Conservation (phyloP, 495 filamentous ascomycete genomes). For the Chaetomium fimeti region DNA sequence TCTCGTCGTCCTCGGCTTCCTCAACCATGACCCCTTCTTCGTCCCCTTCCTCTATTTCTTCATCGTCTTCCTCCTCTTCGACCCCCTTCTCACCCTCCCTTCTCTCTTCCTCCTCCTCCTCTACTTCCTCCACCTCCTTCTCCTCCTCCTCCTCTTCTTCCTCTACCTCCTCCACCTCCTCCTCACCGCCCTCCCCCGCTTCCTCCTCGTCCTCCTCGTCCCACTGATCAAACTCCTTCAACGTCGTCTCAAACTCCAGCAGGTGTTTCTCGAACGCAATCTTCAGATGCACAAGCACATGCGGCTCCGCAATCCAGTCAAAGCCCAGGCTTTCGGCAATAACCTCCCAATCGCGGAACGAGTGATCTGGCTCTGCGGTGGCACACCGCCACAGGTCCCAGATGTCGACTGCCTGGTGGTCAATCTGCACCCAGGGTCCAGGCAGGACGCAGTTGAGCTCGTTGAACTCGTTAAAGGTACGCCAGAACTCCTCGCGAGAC, state of each 20-base stretch:
- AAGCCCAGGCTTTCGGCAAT: conserved; percentile 42
- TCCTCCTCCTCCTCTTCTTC: conserved; percentile 32
- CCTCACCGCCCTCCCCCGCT: conserved; percentile 10
- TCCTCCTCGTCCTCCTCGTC: not conserved
- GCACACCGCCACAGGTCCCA: conserved; percentile 42
- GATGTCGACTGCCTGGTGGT: conserved; percentile 28
- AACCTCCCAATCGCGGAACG: conserved; percentile 39
- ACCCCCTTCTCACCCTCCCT: conserved; percentile 6
- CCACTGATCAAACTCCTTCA: conserved; percentile 26
- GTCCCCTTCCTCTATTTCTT: not conserved
- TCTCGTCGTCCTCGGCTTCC: conserved; percentile 22
- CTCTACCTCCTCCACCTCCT: conserved; percentile 23
- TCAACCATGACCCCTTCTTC: not conserved
- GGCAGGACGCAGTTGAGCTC: conserved; percentile 10
- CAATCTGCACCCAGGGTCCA: conserved; percentile 30
- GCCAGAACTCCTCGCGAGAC: conserved; percentile 30
- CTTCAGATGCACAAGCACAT: conserved; percentile 39
- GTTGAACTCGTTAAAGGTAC: conserved; percentile 30
- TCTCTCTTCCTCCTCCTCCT: not conserved
- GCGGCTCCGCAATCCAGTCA: conserved; percentile 38
- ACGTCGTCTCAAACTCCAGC: conserved; percentile 33
- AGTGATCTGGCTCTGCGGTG: conserved; percentile 29
- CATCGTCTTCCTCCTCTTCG: not conserved
- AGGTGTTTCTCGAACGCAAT: conserved; percentile 37
- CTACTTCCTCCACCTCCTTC: not conserved